Base-by-base conservation (phyloP, 208 protist genomes). In the Trichomonas vaginalis region DNA sequence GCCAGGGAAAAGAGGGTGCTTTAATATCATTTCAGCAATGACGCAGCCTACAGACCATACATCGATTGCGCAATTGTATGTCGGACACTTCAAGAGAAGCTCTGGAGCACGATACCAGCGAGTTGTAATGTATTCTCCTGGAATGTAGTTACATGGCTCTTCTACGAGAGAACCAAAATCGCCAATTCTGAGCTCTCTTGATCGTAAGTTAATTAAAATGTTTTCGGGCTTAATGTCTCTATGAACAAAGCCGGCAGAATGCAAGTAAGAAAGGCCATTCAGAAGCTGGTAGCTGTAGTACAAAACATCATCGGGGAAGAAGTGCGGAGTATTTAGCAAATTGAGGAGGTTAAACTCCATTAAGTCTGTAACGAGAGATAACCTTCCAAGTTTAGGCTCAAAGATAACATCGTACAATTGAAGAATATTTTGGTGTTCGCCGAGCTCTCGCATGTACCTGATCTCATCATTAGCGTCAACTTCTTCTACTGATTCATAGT, bases 171-270 rank as follows among this genome's bases (percentile, higher is more conserved):
- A 70, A 3, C 56, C 56, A 70, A 70, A 70, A 70, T 70, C 56
- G 17, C 56, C 56, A 70, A 70, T 70, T 27, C 56, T 70, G 21
- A 70, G 56, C n/a, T 70, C 56, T 3, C 56, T 8, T 27, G n/a
- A n/a, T n/a, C n/a, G n/a, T n/a, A n/a, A 70, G n/a, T 88, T 47
- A 14, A 45, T 32, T 35, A 99, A 97, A 95, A 99, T 99, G 96
- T 99, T 99, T 96, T 99, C 96, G 21, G 97, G 97, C 95, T 98
- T 98, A 40, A 98, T 96, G 96, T 98, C 97, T 48, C 98, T 97
- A 97, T 99, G 99, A 96, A 99, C 6, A 40, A 46, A 95, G 35
- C 88, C 88, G 2, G 23, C 15, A 3, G 23, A n/a, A 70, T 95
- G 88, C 4, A 95, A n/a, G 47, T 95, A 95, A 46, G 82, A 45